Evolutionary conservation across 2,329 filamentous ascomycete genomes (phyloP).

Genomic region (Alternaria sp.): DNA sequence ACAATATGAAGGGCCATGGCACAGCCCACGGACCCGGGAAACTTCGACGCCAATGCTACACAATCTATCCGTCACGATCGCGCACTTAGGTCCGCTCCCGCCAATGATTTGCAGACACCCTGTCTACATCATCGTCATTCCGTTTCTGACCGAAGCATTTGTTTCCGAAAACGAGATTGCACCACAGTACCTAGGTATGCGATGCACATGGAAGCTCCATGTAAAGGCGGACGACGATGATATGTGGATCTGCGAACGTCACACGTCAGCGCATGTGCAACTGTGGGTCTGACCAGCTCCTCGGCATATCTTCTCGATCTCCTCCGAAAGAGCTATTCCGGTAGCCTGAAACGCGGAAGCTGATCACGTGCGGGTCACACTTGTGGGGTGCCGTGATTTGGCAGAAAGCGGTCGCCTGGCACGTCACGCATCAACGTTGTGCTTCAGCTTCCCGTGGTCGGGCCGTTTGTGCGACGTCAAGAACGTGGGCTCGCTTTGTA

Average conservation of each 20-base stretch:
- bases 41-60: slow-evolving; percentile 22
- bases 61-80: slow-evolving; percentile 35
- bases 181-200: neutral
- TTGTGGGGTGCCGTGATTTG: slow-evolving; percentile 26
- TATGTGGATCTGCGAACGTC: slow-evolving; percentile 23
- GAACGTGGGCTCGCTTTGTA: neutral
- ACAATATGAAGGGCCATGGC: slow-evolving; percentile 17
- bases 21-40: slow-evolving; percentile 25
- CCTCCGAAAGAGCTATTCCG: slow-evolving; percentile 15
- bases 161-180: slow-evolving; percentile 13
- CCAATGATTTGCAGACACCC: slow-evolving; percentile 18
- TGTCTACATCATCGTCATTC: slow-evolving; percentile 25
- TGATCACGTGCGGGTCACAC: slow-evolving; percentile 32
- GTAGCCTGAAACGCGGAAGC: slow-evolving; percentile 29
- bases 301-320: slow-evolving; percentile 19
- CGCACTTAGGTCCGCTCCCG: slow-evolving; percentile 18
- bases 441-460: slow-evolving; percentile 26
- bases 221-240: slow-evolving; percentile 16
- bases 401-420: slow-evolving; percentile 22
- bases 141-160: slow-evolving; percentile 11
- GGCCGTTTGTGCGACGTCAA: neutral
- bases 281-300: slow-evolving; percentile 15
- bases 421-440: slow-evolving; percentile 23
- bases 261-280: slow-evolving; percentile 31
- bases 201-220: slow-evolving; percentile 17